These are phyloP conservation scores for Hypholoma fasciculare DNA, from an alignment of 768 basidiomycete genomes.

Conservation along the genomic window DNA sequence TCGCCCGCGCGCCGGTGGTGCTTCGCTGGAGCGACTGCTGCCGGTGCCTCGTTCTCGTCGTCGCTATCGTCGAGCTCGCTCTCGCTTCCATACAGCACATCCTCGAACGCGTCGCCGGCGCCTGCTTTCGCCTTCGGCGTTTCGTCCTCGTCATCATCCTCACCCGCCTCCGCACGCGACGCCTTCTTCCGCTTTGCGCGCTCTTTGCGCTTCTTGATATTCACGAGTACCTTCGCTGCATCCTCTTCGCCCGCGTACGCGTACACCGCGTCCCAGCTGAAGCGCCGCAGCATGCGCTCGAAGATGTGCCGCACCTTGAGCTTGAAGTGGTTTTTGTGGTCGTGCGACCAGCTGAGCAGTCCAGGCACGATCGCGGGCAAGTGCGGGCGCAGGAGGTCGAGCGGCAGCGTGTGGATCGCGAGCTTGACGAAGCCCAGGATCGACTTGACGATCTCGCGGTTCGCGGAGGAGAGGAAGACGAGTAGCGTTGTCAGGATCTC, in stretches of 20 bases:
- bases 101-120: slow-evolving; percentile 91
- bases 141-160: slow-evolving; percentile 47
- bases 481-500: slow-evolving; percentile 87
- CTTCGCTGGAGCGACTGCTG: slow-evolving; percentile 10
- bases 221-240: slow-evolving; percentile 84
- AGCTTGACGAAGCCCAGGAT: slow-evolving; percentile 95
- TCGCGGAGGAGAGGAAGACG: slow-evolving; percentile 90
- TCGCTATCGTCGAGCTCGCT: slow-evolving; percentile 81
- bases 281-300: slow-evolving; percentile 90
- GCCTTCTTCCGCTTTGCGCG: slow-evolving; percentile 88
- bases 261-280: slow-evolving; percentile 85
- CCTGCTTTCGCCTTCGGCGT: slow-evolving; percentile 50
- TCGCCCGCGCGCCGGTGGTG: slow-evolving; percentile 26
- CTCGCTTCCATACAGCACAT: slow-evolving; percentile 96
- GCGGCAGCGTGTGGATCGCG: slow-evolving; percentile 80
- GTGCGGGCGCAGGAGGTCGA: slow-evolving; percentile 72
- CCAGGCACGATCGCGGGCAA: slow-evolving; percentile 79
- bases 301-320: slow-evolving; percentile 95
- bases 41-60: slow-evolving; percentile 45
- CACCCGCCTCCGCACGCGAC: slow-evolving; percentile 39
- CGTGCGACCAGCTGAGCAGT: slow-evolving; percentile 89
- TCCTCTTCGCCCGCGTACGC: slow-evolving; percentile 75
- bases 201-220: slow-evolving; percentile 96
- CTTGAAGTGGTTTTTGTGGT: slow-evolving; percentile 99
- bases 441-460: slow-evolving; percentile 98